phyloP scores from a whole-genome alignment of 2,329 filamentous ascomycete genomes.

The Ophiostoma ips region DNA sequence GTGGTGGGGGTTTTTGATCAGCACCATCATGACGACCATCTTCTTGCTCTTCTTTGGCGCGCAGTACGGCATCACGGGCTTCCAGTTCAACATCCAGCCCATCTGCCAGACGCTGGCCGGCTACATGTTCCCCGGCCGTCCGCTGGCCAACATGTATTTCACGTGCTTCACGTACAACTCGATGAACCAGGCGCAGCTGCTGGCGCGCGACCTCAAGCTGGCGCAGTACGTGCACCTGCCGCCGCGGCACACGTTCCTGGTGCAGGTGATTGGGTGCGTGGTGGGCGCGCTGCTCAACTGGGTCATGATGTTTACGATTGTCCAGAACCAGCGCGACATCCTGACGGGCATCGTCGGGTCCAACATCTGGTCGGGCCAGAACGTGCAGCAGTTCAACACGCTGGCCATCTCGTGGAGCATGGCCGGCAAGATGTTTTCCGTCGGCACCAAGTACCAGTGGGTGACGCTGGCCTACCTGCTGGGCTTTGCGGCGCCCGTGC shows the following conservation, averaged over 20 bases:
- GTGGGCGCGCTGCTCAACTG: slow-evolving; percentile 30
- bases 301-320: slow-evolving; percentile 28
- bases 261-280: slow-evolving; percentile 26
- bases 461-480: slow-evolving; percentile 37
- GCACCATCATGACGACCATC: slow-evolving; percentile 22
- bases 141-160: slow-evolving; percentile 31
- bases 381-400: slow-evolving; percentile 23
- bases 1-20: slow-evolving; percentile 29
- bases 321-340: slow-evolving; percentile 22
- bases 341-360: slow-evolving; percentile 23
- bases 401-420: slow-evolving; percentile 10
- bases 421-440: slow-evolving; percentile 22
- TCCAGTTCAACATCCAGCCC: slow-evolving; percentile 25
- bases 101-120: slow-evolving; percentile 34
- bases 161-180: slow-evolving; percentile 23
- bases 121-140: slow-evolving; percentile 28
- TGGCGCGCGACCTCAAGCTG: slow-evolving; percentile 24
- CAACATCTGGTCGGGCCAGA: slow-evolving; percentile 26
- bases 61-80: slow-evolving; percentile 24
- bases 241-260: slow-evolving; percentile 29
- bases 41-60: slow-evolving; percentile 28
- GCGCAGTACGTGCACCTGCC: slow-evolving; percentile 25
- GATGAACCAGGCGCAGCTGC: slow-evolving; percentile 20
- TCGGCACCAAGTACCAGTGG: slow-evolving; percentile 53
- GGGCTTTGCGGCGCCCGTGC: slow-evolving; percentile 29